phyloP scores from a whole-genome alignment of 2,329 filamentous ascomycete species.

The Cladorrhinum sp. region DNA sequence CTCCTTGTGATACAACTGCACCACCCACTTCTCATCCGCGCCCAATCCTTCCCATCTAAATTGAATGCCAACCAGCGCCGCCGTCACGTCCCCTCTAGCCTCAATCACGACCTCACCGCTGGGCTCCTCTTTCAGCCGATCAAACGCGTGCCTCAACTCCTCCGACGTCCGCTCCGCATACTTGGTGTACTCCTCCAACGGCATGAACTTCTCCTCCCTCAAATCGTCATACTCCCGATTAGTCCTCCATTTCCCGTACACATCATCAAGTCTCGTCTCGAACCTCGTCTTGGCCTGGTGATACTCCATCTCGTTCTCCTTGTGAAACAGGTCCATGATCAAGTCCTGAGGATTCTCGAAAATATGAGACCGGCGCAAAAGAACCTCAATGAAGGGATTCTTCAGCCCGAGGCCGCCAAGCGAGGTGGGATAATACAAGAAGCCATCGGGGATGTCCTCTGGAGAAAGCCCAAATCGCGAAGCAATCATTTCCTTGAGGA shows the following conservation, averaged over 20 bases:
- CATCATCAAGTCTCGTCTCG: constrained; percentile 10
- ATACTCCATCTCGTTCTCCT: constrained; percentile 37
- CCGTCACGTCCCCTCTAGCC: constrained; percentile 27
- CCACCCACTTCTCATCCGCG: constrained; percentile 48
- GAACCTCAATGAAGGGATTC: constrained; percentile 43
- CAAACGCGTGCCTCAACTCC: constrained; percentile 36
- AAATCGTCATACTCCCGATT: constrained; percentile 32
- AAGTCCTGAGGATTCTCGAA: constrained; percentile 30
- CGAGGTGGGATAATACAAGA: constrained; percentile 45
- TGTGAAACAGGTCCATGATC: constrained; percentile 34
- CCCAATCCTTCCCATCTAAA: constrained; percentile 34
- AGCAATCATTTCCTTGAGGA: constrained; percentile 51
- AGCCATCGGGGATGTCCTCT: constrained; percentile 42
- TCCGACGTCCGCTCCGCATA: constrained; percentile 40
- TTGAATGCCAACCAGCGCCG: constrained; percentile 26
- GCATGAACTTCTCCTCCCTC: constrained; percentile 40
- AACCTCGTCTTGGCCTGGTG: constrained; percentile 37
- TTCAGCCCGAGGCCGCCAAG: constrained; percentile 47
- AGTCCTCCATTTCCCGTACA: constrained; percentile 14
- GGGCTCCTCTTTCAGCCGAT: constrained; percentile 36
- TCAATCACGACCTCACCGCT: constrained; percentile 32
- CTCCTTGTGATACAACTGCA: constrained; percentile 44
- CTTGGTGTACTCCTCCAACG: constrained; percentile 42
- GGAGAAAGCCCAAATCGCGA: constrained; percentile 46
- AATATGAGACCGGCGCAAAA: constrained; percentile 39